phyloP scores from a whole-genome alignment of 495 filamentous ascomycete genomes.

The Neurospora sp. region DNA sequence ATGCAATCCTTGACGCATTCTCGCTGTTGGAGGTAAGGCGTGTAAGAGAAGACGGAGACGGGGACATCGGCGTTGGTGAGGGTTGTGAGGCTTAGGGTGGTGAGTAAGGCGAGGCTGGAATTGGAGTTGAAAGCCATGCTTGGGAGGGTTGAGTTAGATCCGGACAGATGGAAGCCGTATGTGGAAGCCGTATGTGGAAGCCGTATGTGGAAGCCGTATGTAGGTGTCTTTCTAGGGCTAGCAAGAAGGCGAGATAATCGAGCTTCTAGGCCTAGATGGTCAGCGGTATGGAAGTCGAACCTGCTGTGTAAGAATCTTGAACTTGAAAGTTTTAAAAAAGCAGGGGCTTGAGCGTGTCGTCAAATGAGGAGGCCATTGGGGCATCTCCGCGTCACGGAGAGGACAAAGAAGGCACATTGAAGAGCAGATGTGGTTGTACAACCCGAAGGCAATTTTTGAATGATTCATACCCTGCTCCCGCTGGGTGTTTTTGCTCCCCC shows the following conservation, averaged over 20 bases:
- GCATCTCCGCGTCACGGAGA: background rate
- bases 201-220: background rate
- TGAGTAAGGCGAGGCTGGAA: background rate
- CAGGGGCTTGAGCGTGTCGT: background rate
- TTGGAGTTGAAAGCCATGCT: background rate
- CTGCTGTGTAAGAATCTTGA: background rate
- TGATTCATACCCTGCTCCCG: background rate
- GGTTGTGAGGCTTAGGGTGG: background rate
- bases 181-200: background rate
- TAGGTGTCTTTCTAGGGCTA: too few species aligned
- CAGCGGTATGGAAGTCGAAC: background rate
- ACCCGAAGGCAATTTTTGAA: background rate
- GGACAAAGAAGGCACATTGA: background rate
- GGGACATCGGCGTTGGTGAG: background rate
- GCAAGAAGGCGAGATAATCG: background rate
- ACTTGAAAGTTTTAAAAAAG: background rate
- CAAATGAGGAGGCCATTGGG: background rate
- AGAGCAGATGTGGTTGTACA: background rate
- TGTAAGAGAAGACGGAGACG: background rate
- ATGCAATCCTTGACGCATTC: constrained; percentile 8
- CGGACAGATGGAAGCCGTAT: background rate
- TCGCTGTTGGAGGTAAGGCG: constrained; percentile 1
- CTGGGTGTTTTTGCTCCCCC: background rate
- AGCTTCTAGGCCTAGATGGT: background rate
- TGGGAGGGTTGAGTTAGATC: background rate